phyloP scores from a whole-genome alignment of 1,139 yeast species.

The Hansenula lynferdii region DNA sequence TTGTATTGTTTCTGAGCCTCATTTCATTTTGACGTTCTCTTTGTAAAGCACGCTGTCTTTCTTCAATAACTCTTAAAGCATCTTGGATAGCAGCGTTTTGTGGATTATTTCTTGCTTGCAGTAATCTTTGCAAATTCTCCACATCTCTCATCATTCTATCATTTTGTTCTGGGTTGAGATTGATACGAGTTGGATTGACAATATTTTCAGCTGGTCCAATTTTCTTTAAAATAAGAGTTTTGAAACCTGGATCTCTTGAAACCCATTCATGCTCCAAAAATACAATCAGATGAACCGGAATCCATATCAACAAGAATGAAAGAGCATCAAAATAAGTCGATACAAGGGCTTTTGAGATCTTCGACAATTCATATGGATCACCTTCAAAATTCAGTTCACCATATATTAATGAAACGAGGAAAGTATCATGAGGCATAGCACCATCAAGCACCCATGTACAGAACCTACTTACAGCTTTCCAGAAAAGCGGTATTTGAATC shows the following conservation, averaged over 20 bases:
- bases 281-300: slow-evolving; percentile 41
- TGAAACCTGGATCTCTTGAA: slow-evolving; percentile 63
- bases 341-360: slow-evolving; percentile 13
- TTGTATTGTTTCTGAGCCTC: background rate
- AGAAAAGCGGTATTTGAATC: slow-evolving; percentile 52
- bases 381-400: slow-evolving; percentile 34
- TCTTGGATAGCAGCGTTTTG: background rate
- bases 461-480: slow-evolving; percentile 48
- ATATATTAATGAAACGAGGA: slow-evolving; percentile 25
- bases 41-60: slow-evolving; percentile 1
- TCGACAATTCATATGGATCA: slow-evolving; percentile 23
- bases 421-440: slow-evolving; percentile 35
- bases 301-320: slow-evolving; percentile 26
- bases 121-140: background rate
- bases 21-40: slow-evolving; percentile 1
- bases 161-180: background rate
- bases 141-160: background rate
- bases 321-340: slow-evolving; percentile 22
- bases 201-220: slow-evolving; percentile 50
- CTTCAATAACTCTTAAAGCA: background rate
- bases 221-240: slow-evolving; percentile 46
- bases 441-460: slow-evolving; percentile 54
- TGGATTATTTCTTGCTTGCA: slow-evolving; percentile 1
- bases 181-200: slow-evolving; percentile 23
- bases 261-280: slow-evolving; percentile 69